A percentile compares a stretch with the other conserved stretches of the same genome.
phyloP scores from a whole-genome alignment of 2,329 filamentous ascomycete genomes.

The Cercospora zeae-maydis region DNA sequence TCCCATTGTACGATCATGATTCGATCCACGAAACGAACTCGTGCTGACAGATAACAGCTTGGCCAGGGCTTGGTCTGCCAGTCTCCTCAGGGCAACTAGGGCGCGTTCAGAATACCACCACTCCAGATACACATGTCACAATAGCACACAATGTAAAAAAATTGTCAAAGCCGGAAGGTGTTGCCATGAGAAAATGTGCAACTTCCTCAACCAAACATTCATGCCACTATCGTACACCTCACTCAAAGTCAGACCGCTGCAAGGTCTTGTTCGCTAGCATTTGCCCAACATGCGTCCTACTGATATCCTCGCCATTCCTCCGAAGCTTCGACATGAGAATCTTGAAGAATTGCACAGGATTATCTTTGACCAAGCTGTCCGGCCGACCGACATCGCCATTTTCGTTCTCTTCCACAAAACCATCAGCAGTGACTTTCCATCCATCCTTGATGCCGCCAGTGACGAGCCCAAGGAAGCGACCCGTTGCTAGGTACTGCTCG shows the following conservation, averaged over 20 bases:
- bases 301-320: slow-evolving; percentile 25
- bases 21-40: background rate
- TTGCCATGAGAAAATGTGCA: background rate
- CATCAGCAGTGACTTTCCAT: slow-evolving; percentile 23
- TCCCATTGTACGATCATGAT: background rate
- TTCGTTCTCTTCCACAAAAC: slow-evolving; percentile 24
- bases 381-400: slow-evolving; percentile 15
- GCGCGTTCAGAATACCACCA: background rate
- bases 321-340: slow-evolving; percentile 24
- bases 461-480: slow-evolving; percentile 51
- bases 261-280: slow-evolving; percentile 18
- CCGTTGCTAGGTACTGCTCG: slow-evolving; percentile 53
- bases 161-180: background rate
- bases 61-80: slow-evolving; percentile 8
- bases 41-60: background rate
- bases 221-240: slow-evolving; percentile 34
- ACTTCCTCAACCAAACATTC: background rate
- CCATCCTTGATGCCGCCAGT: background rate
- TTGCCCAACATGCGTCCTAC: slow-evolving; percentile 29
- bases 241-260: background rate
- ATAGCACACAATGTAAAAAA: background rate
- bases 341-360: slow-evolving; percentile 28
- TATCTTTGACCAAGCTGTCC: slow-evolving; percentile 16
- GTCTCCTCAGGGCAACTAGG: background rate
- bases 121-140: background rate